Base-by-base conservation (phyloP, 768 basidiomycete species). In the Suillus luteus region DNA sequence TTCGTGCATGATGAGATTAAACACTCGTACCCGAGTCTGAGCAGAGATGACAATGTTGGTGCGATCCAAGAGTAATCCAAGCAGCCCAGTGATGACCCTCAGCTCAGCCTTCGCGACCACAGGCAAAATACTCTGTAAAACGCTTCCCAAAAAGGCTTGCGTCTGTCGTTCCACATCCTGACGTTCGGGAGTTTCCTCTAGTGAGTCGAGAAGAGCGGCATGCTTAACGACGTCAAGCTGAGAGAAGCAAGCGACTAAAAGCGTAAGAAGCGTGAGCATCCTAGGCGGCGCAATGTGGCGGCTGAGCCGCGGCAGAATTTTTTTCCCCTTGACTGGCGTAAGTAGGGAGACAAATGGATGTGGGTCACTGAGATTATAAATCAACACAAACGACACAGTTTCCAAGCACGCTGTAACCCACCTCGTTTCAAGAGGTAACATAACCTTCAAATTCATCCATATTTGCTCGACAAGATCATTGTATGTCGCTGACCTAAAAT, bases 261-360 rank as follows among this genome's bases (percentile, higher is more conserved):
- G 87, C 1, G 95, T 97, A 48, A 98, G 79, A 31, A 98, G 80
- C 6, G 93, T 95, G 44, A 94, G 85, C 83, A 93, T 89, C 72
- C 91, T 89, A 55, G 90, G 81, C 38, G 86, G 83, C 65, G 85
- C 84, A 19, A 99, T 84, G 68, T 95, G 91, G 22, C 96, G 89
- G 11, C 93, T 88, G 15, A 95, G 85, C 52, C 97, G 89, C 4
- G 95, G 92, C 14, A 99, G 82, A 31, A 99, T 83, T 65, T 89
- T 89, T 80, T 98, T 99, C 62, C 97, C 97, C 77, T 99, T 99
- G 68, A 85, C 85, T 5, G 93, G 89, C 22, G 83, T 84, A 55
- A 99, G 83, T 40, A 99, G 82, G 3, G 96, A 95, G 68, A 99
- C 88, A 79, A 99, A 98, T 2, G 97, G 97, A 78, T 99, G 97